Evolutionary conservation across 2,329 filamentous ascomycete species (phyloP).

Genomic region (Sporothrix pallida): DNA sequence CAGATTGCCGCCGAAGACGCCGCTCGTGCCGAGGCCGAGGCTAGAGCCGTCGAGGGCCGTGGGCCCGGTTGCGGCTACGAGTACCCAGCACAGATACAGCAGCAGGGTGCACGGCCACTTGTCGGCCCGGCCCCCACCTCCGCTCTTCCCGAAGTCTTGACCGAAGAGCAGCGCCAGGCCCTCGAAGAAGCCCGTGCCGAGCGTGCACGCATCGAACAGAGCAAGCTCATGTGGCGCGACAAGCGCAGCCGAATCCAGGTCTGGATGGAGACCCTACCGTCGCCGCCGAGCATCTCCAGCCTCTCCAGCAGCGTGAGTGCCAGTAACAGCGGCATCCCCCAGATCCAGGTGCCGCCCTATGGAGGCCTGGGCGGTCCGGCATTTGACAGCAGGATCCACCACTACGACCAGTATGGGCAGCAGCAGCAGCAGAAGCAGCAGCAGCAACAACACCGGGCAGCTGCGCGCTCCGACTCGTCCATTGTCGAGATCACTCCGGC

Average conservation of each 20-base stretch:
- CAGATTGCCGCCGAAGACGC: conserved; percentile 20
- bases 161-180: neutral
- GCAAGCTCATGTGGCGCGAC: conserved; percentile 32
- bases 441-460: neutral
- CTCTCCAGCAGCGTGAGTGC: too few relatives aligned
- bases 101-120: neutral
- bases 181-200: conserved; percentile 23
- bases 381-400: neutral
- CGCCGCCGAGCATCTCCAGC: neutral
- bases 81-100: neutral
- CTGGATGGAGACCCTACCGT: conserved; percentile 19
- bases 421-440: neutral
- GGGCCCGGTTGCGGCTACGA: neutral
- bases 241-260: conserved; percentile 26
- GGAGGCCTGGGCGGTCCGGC: conserved; percentile 6
- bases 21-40: conserved; percentile 3
- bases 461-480: conserved; percentile 30
- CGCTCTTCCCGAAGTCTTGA: neutral
- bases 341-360: neutral
- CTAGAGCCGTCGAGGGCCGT: conserved; percentile 14
- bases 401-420: too few relatives aligned
- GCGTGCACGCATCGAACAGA: conserved; percentile 31
- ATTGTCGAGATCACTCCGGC: conserved; percentile 34
- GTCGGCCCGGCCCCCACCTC: too few relatives aligned
- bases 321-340: too few relatives aligned